phyloP scores from a whole-genome alignment of 495 filamentous ascomycete genomes.

The Neurospora sp. region DNA sequence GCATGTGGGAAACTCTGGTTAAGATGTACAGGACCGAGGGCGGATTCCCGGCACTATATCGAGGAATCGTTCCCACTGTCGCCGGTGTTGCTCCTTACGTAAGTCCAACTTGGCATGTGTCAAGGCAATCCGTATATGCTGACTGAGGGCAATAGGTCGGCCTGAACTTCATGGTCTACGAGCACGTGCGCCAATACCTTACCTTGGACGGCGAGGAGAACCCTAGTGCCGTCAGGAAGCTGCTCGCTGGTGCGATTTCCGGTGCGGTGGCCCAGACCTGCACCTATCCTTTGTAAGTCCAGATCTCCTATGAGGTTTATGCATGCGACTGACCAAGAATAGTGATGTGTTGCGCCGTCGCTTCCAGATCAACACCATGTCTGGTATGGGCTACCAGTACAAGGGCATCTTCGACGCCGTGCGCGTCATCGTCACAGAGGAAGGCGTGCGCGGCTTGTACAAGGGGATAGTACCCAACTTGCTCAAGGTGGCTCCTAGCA shows the following conservation, averaged over 20 bases:
- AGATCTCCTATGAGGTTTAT: no score
- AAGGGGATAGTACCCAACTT: slow-evolving; percentile 92
- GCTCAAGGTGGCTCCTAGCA: slow-evolving; percentile 93
- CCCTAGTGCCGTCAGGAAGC: slow-evolving; percentile 67
- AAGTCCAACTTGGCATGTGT: slow-evolving; percentile 22
- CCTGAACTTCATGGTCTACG: slow-evolving; percentile 97
- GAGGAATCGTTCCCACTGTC: slow-evolving; percentile 87
- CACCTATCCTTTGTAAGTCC: slow-evolving; percentile 83
- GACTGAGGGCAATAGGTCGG: slow-evolving; percentile 54
- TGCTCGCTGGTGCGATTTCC: slow-evolving; percentile 80
- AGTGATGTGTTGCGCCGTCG: slow-evolving; percentile 91
- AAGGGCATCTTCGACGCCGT: slow-evolving; percentile 78
- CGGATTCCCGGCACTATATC: slow-evolving; percentile 71
- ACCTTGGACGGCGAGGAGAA: slow-evolving; percentile 84
- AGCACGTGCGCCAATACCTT: slow-evolving; percentile 71
- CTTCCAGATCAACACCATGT: slow-evolving; percentile 99
- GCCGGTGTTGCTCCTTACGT: slow-evolving; percentile 95
- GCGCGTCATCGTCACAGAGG: slow-evolving; percentile 65
- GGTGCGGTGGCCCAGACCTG: slow-evolving; percentile 95
- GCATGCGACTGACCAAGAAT: slow-evolving; percentile 10
- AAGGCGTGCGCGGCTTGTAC: slow-evolving; percentile 63
- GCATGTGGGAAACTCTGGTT: slow-evolving; percentile 81
- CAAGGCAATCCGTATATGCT: slow-evolving; percentile 6
- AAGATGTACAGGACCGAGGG: slow-evolving; percentile 87
- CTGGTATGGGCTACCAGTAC: slow-evolving; percentile 96